Evolutionary conservation across 2,329 filamentous ascomycete species (phyloP).

Genomic region (Alternaria conjuncta): DNA sequence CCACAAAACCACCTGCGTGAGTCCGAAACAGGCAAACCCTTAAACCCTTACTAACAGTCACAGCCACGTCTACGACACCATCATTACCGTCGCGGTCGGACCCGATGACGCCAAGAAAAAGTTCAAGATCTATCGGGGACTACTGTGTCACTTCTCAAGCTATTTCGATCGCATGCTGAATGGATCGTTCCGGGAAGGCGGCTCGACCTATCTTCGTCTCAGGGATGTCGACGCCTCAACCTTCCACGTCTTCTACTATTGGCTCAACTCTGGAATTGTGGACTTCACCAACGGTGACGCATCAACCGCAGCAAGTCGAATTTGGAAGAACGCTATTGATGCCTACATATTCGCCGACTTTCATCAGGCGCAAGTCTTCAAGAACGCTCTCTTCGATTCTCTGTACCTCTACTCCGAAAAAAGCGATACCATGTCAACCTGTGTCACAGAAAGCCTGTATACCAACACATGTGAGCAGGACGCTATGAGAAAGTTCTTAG

Average conservation of each 20-base stretch:
- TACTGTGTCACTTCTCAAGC: not conserved
- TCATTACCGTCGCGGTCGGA: not conserved
- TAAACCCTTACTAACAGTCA: not conserved
- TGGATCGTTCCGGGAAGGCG: not conserved
- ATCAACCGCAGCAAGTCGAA: too few relatives aligned
- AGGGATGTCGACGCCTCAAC: not conserved
- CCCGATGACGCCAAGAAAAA: not conserved
- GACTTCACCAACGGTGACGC: too few relatives aligned
- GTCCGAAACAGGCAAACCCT: accelerated
- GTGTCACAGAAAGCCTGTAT: too few relatives aligned
- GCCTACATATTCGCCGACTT: too few relatives aligned
- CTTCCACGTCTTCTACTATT: not conserved
- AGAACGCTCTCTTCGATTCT: too few relatives aligned
- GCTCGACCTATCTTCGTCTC: not conserved
- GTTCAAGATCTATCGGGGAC: not conserved
- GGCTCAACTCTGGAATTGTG: not conserved
- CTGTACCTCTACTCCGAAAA: too few relatives aligned
- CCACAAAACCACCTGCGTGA: not conserved
- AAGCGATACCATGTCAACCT: too few relatives aligned
- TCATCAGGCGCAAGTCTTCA: too few relatives aligned
- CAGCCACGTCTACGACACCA: not conserved
- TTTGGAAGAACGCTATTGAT: too few relatives aligned
- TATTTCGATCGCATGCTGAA: not conserved
- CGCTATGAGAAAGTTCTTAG: too few relatives aligned
- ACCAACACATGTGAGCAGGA: too few relatives aligned